Conservation (phyloP, 495 filamentous ascomycete species). For the Penicillium coprophilum region DNA sequence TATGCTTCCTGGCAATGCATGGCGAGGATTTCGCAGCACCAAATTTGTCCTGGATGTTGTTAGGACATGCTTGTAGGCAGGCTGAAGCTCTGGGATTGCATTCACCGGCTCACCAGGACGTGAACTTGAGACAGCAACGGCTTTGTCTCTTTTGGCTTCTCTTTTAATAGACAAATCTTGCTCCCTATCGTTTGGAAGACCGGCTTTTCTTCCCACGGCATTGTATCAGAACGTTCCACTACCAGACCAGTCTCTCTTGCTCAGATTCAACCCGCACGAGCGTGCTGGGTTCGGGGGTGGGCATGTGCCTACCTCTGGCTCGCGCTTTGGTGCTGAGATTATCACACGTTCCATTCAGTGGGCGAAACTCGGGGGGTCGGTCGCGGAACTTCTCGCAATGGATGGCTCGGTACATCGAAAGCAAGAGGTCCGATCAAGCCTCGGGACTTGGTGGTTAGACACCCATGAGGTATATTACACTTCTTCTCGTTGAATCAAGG, state of each 20-base stretch:
- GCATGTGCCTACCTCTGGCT: background rate
- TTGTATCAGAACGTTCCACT: slow-evolving; percentile 22
- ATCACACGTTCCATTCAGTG: slow-evolving; percentile 1
- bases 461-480: too few relatives aligned
- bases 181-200: slow-evolving; percentile 29
- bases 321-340: slow-evolving; percentile 6
- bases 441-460: too few relatives aligned
- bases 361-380: too few relatives aligned
- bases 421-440: too few relatives aligned
- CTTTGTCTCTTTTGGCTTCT: slow-evolving; percentile 32
- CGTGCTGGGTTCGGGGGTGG: background rate
- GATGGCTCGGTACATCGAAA: too few relatives aligned
- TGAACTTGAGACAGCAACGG: slow-evolving; percentile 14
- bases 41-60: slow-evolving; percentile 30
- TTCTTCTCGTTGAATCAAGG: too few relatives aligned
- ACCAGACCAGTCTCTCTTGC: slow-evolving; percentile 6
- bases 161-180: slow-evolving; percentile 26
- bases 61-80: slow-evolving; percentile 28
- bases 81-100: slow-evolving; percentile 27
- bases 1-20: slow-evolving; percentile 23
- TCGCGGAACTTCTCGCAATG: too few relatives aligned
- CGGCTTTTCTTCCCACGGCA: slow-evolving; percentile 18
- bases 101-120: slow-evolving; percentile 1
- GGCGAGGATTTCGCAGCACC: slow-evolving; percentile 30
- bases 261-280: slow-evolving; percentile 11